Evolutionary conservation across 2,329 filamentous ascomycete species (phyloP), one percentile per base, ranked within the genome.

Genomic region (Magnaporthiopsis incrustans): DNA sequence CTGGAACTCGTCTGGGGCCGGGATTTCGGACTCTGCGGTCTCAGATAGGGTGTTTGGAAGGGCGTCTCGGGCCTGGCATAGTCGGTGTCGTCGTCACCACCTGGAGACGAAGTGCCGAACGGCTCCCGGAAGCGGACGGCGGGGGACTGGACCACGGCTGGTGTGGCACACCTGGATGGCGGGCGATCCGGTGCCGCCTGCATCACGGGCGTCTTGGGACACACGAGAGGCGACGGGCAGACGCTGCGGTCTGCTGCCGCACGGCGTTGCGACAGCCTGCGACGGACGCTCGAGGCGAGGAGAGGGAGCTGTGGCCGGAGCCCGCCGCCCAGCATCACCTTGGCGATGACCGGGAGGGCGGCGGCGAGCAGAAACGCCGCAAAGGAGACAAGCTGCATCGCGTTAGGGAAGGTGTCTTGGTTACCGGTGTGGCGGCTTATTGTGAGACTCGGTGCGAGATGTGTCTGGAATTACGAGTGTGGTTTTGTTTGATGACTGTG

Each of bases 341-440:
- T 63, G 22, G 33, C 61, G 44, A 63, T 63, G 50, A 58, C 53
- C 5, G 61, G 61, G 22, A 62, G 50, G 26, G 60, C 60, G 38
- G 27, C 60, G 27, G 60, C 60, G 11, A 62, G 60, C 7, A 63
- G 30, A 32, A 63, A 63, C 8, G 61, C 61, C 4, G 61, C 61
- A 44, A 63, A 63, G 1, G 61, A 33, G 30, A 63, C 26, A 5
- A 53, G 22, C 12, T 56, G 44, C 61, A 63, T 63, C 27, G 60
- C 25, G 25, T 27, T 25, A 58, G 26, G 27, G 26, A 1, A 1
- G 5, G 14, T 38, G 14, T 57, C 26, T 57, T 12, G 56, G 26
- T 57, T 27, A 57, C 12, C 10, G 10, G 3, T 57, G 12, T 27
- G 22, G 26, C 8, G 56, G 56, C 26, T 26, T 57, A 25, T 27